Conservation (phyloP, 2,329 filamentous ascomycete genomes). For the Pochonia chlamydosporia region DNA sequence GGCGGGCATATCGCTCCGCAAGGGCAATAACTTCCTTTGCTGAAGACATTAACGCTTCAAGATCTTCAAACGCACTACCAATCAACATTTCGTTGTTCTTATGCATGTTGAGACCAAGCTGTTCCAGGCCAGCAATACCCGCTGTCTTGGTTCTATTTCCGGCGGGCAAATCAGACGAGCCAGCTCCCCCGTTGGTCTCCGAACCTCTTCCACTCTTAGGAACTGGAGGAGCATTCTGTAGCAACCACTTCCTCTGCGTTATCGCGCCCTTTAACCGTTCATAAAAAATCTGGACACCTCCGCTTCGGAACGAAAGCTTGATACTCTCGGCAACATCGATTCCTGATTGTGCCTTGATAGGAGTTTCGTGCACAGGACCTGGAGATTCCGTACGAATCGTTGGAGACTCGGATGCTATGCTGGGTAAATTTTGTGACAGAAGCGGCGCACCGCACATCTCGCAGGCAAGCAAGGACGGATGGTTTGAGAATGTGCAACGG, state of each 20-base stretch:
- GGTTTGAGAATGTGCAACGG: conserved; percentile 89
- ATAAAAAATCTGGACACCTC: conserved; percentile 84
- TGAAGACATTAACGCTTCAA: conserved; percentile 94
- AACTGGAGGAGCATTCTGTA: conserved; percentile 82
- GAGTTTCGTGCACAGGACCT: conserved; percentile 55
- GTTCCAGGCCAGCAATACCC: conserved; percentile 88
- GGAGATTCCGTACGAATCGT: conserved; percentile 64
- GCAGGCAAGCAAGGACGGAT: conserved; percentile 77
- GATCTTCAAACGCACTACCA: conserved; percentile 88
- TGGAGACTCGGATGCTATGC: conserved; percentile 28
- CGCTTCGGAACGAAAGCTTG: conserved; percentile 85
- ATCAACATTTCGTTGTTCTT: conserved; percentile 93
- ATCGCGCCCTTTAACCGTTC: conserved; percentile 84
- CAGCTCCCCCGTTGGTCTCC: conserved; percentile 29
- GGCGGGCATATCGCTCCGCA: conserved; percentile 77
- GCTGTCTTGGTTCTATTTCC: conserved; percentile 53
- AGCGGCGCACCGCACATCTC: conserved; percentile 87
- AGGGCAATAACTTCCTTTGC: conserved; percentile 94
- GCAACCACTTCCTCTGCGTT: conserved; percentile 90
- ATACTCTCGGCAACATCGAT: conserved; percentile 65
- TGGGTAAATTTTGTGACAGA: conserved; percentile 42
- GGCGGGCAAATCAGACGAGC: conserved; percentile 17
- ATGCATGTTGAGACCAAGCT: conserved; percentile 73
- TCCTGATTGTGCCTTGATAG: conserved; percentile 22
- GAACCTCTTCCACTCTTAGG: conserved; percentile 51